phyloP scores from a whole-genome alignment of 345 rosid species.

The Schrenkiella parvula region DNA sequence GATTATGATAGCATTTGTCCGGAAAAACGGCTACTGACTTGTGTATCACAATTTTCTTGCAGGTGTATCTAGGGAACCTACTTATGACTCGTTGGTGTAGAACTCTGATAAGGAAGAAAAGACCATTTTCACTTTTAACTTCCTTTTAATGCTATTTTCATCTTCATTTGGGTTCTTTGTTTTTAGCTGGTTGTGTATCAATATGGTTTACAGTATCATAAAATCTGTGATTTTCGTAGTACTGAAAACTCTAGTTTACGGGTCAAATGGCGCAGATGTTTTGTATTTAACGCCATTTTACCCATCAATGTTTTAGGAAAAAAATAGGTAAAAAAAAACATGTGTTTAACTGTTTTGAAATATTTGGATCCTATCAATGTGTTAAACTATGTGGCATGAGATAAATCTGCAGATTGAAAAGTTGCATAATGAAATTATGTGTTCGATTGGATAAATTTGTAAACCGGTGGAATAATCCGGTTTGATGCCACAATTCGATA shows the following conservation, averaged over 20 bases:
- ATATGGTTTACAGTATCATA: conserved; percentile 29
- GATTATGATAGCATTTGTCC: neutral
- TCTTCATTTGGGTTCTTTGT: conserved; percentile 24
- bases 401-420: no score
- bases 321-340: neutral
- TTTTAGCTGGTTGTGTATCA: conserved; percentile 38
- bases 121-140: conserved; percentile 25
- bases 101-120: conserved; percentile 40
- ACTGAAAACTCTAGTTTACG: conserved; percentile 38
- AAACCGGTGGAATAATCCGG: no score
- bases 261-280: conserved; percentile 42
- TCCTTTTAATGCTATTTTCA: conserved; percentile 20
- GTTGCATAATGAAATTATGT: no score
- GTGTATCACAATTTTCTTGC: conserved; percentile 17
- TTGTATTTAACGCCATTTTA: conserved; percentile 45
- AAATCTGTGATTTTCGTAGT: conserved; percentile 34
- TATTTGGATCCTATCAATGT: neutral
- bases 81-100: conserved; percentile 29
- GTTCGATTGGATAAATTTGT: no score
- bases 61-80: conserved; percentile 44
- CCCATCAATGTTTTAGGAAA: conserved; percentile 35
- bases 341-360: neutral
- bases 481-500: no score
- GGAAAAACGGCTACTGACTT: neutral
- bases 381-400: conserved; percentile 18